Evolutionary conservation across 495 filamentous ascomycete genomes (phyloP), one percentile per base, ranked within the genome.

Genomic region (Extremus antarcticus): DNA sequence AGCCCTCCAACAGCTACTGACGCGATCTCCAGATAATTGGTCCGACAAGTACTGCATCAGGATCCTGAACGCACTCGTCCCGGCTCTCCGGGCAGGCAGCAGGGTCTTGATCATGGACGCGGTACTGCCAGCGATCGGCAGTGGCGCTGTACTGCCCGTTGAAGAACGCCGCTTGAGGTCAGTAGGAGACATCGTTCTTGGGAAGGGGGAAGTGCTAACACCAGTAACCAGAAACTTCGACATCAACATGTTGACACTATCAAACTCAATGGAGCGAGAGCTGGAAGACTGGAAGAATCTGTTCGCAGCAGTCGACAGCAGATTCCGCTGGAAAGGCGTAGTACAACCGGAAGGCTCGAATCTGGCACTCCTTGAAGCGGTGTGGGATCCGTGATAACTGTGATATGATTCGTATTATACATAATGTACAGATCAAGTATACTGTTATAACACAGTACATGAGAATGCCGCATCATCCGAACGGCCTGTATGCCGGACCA

Each of bases 41-140:
- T 75, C 76, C 22, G 76, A 79, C 22, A 77, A 77, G 24, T 82
- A 81, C 59, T 74, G 76, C 1, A 56, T 77, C 19, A 70, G 74
- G 52, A 74, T 82, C 47, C 70, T 84, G n/a, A 59, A 65, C 50
- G 70, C 69, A 49, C 59, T 82, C 21, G 71, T 80, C 39, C 79
- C 79, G 3, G 76, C 77, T 0, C 66, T 84, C 22, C 81, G 78
- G 60, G 68, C 70, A 16, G 54, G 50, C 3, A 53, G 57, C 3
- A 40, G 70, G 40, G 63, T 80, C 47, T 48, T 79, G 29, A 35
- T 35, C 29, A 35, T 35, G 29, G 29, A 35, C 29, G 29, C 29
- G 4, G 29, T 35, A 35, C 13, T 35, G 29, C 29, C 29, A 13
- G 7, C 4, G 29, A 35, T 35, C 29, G 29, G 29, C 7, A 35